Conservation (phyloP, 352 stramenopile genomes). For the Phytophthora syringae region DNA sequence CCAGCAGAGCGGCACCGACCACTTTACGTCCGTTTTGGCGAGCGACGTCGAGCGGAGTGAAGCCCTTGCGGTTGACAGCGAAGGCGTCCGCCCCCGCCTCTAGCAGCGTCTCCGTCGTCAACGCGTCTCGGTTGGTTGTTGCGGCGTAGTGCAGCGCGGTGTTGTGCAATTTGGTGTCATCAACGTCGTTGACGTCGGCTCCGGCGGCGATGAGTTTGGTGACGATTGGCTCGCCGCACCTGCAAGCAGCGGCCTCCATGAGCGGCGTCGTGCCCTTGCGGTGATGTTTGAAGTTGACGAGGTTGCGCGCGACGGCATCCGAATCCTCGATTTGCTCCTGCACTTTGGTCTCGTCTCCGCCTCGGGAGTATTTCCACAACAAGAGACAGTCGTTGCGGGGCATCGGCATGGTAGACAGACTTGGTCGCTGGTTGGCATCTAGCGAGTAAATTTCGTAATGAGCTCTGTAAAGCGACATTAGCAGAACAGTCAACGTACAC, state of each 20-base stretch:
- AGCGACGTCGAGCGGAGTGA: conserved; percentile 70
- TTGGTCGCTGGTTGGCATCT: not conserved
- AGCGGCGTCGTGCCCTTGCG: conserved; percentile 69
- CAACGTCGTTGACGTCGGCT: conserved; percentile 54
- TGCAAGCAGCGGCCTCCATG: conserved; percentile 65
- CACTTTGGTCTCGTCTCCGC: conserved; percentile 36
- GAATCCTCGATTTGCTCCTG: conserved; percentile 36
- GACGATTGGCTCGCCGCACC: conserved; percentile 47
- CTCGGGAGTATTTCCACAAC: conserved; percentile 38
- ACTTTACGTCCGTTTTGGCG: conserved; percentile 52
- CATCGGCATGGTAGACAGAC: conserved; percentile 28
- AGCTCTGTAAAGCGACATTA: not conserved
- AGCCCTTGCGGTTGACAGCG: conserved; percentile 60
- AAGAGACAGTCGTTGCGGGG: conserved; percentile 35
- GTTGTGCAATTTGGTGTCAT: conserved; percentile 47
- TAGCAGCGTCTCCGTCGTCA: conserved; percentile 58
- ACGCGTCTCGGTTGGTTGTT: conserved; percentile 42
- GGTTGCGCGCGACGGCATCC: conserved; percentile 38
- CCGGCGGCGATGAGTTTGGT: conserved; percentile 54
- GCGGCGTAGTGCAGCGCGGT: conserved; percentile 77
- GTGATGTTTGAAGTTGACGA: conserved; percentile 45
- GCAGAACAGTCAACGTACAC: too few species aligned
- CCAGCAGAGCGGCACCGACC: conserved; percentile 51
- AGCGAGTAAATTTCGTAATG: conserved; percentile 23
- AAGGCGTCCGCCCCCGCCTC: conserved; percentile 56